Percentiles rank a stretch among this genome's conserved stretches.
Conservation (phyloP, 2,329 filamentous ascomycete genomes). For the Fusarium humuli region DNA sequence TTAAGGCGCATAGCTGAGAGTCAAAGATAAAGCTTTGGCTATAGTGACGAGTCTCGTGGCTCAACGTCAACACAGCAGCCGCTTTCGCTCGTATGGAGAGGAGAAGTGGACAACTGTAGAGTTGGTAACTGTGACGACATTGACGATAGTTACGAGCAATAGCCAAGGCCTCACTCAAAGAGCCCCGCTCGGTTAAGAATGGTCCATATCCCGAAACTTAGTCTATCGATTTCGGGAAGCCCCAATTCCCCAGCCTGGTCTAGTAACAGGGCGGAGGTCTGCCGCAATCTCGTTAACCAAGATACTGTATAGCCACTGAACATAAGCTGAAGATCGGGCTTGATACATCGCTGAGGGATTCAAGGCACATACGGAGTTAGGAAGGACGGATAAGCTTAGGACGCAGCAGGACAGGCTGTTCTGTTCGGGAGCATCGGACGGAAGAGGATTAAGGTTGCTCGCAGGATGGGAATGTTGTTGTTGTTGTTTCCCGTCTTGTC, state of each 20-base stretch:
- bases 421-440: constrained; percentile 28
- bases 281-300: constrained; percentile 15
- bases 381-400: constrained; percentile 9
- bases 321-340: constrained; percentile 2
- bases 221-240: constrained; percentile 21
- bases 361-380: not conserved
- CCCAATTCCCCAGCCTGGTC: constrained; percentile 6
- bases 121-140: constrained; percentile 33
- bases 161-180: constrained; percentile 5
- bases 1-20: not conserved
- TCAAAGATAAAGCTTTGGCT: not conserved
- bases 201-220: constrained; percentile 31
- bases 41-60: not conserved
- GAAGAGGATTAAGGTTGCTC: constrained; percentile 16
- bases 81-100: constrained; percentile 9
- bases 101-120: not conserved
- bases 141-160: constrained; percentile 14
- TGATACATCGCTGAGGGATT: not conserved
- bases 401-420: not conserved
- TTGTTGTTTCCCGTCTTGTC: constrained; percentile 23
- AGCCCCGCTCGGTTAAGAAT: constrained; percentile 26
- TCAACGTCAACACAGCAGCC: not conserved
- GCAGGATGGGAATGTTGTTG: constrained; percentile 13
- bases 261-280: constrained; percentile 22
- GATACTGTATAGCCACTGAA: constrained; percentile 12